phyloP scores from a whole-genome alignment of 179 eudicot genomes.

The Heliamphora pulchella region DNA sequence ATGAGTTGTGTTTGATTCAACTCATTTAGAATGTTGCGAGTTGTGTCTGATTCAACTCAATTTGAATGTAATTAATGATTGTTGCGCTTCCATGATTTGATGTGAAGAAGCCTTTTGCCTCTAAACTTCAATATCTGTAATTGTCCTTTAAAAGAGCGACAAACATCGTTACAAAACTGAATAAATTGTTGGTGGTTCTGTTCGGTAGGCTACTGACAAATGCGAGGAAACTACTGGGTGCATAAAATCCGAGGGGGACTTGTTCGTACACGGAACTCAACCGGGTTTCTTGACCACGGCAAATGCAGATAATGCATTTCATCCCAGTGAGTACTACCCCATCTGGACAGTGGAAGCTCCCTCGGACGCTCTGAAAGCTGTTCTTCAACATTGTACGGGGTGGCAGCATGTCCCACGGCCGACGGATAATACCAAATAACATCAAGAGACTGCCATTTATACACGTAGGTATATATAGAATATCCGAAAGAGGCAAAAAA shows the following conservation, averaged over 20 bases:
- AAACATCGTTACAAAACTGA: background rate
- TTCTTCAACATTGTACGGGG: constrained; percentile 53
- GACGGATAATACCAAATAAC: constrained; percentile 14
- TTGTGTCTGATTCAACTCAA: too few species aligned
- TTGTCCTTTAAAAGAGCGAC: too few species aligned
- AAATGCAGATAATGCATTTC: constrained; percentile 34
- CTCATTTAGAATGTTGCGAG: background rate
- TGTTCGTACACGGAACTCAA: constrained; percentile 48
- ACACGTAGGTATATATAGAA: background rate
- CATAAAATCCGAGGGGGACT: constrained; percentile 64
- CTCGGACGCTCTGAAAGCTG: constrained; percentile 46
- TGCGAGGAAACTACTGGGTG: constrained; percentile 46
- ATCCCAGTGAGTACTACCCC: constrained; percentile 49
- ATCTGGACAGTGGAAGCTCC: constrained; percentile 62
- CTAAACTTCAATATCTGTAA: background rate
- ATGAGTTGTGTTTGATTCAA: background rate
- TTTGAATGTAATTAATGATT: too few species aligned
- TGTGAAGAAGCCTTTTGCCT: background rate
- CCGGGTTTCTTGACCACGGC: constrained; percentile 30
- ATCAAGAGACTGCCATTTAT: background rate
- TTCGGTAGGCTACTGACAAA: constrained; percentile 58
- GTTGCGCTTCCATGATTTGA: background rate
- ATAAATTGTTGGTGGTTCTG: background rate
- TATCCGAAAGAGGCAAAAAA: background rate
- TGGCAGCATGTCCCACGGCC: constrained; percentile 50